phyloP scores from a whole-genome alignment of 306 rosid species.

The Geum urbanum region DNA sequence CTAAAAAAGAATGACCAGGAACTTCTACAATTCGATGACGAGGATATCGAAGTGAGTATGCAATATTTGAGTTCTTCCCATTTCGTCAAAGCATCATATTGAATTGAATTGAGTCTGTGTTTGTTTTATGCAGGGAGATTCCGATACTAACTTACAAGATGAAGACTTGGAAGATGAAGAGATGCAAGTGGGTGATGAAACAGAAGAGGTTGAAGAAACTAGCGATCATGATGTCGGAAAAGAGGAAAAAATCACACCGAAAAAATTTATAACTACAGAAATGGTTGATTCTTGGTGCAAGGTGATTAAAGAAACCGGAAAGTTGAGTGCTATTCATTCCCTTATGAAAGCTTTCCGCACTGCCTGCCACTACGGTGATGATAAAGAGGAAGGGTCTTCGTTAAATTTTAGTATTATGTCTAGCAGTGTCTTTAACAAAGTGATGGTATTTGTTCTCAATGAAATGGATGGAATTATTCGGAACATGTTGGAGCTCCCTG shows the following conservation, averaged over 20 bases:
- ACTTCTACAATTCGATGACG: constrained; percentile 73
- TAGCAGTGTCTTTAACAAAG: constrained; percentile 78
- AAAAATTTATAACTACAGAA: constrained; percentile 55
- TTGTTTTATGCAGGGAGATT: constrained; percentile 54
- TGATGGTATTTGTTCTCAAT: constrained; percentile 74
- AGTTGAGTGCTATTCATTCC: constrained; percentile 58
- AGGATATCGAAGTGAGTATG: constrained; percentile 58
- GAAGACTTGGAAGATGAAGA: constrained; percentile 49
- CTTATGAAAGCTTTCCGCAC: constrained; percentile 73
- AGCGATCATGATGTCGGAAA: constrained; percentile 27
- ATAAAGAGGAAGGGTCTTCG: constrained; percentile 47
- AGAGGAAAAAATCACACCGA: constrained; percentile 37
- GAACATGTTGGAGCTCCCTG: constrained; percentile 70
- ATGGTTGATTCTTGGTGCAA: constrained; percentile 84
- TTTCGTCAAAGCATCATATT: background rate
- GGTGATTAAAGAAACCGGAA: constrained; percentile 51
- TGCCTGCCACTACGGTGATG: constrained; percentile 97
- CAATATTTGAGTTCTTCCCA: background rate
- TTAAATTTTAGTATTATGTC: constrained; percentile 66
- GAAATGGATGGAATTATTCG: constrained; percentile 90
- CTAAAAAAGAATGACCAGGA: constrained; percentile 73
- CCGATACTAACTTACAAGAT: constrained; percentile 48
- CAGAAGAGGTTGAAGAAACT: constrained; percentile 33
- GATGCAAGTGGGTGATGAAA: constrained; percentile 27
- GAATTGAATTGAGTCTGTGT: constrained; percentile 9